A percentile compares a stretch with the other conserved stretches of the same genome.
Evolutionary conservation across 306 rosid species (phyloP).

Genomic region (Clitoria ternatea): DNA sequence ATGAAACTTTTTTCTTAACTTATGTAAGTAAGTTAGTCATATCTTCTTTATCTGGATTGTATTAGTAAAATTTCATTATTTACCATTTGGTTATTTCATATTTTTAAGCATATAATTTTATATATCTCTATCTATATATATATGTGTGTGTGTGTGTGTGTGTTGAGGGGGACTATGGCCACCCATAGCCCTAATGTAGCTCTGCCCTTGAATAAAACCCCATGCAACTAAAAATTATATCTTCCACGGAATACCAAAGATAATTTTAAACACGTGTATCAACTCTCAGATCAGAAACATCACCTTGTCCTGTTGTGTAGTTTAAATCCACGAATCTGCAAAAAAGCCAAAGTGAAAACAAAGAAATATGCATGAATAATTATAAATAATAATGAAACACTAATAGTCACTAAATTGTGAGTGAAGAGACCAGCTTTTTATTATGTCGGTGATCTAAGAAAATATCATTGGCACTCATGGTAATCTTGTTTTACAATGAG

Average conservation of each 20-base stretch:
- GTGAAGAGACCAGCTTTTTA: background rate
- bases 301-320: conserved; percentile 88
- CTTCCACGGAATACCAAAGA: background rate
- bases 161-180: no score
- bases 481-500: background rate
- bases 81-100: no score
- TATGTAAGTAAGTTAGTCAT: no score
- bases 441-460: conserved; percentile 2
- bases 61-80: no score
- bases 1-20: no score
- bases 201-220: background rate
- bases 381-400: conserved; percentile 6
- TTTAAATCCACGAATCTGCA: conserved; percentile 84
- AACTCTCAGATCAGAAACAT: conserved; percentile 1
- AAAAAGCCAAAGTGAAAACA: conserved; percentile 24
- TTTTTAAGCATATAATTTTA: no score
- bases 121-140: no score
- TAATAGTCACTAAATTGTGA: background rate
- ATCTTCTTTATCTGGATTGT: no score
- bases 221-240: background rate
- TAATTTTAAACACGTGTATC: background rate
- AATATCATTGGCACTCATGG: background rate
- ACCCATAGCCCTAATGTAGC: no score
- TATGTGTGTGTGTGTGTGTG: no score
- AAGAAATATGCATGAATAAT: conserved; percentile 8